phyloP scores from a whole-genome alignment of 768 basidiomycete genomes.

The Mycena maculata region DNA sequence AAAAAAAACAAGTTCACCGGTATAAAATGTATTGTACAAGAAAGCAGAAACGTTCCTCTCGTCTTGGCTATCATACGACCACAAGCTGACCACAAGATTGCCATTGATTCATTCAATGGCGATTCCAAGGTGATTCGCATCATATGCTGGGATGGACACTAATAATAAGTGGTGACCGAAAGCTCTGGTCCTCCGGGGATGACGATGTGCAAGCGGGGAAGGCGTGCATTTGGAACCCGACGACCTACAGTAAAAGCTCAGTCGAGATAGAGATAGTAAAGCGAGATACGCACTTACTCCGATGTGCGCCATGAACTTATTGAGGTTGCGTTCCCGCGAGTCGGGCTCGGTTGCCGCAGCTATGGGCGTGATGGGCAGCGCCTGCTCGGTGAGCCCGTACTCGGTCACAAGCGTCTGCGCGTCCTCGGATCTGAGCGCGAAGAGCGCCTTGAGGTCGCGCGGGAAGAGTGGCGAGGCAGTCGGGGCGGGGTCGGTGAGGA shows the following conservation, averaged over 20 bases:
- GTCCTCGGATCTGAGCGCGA: slow-evolving; percentile 54
- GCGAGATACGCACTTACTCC: slow-evolving; percentile 49
- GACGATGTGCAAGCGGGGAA: slow-evolving; percentile 34
- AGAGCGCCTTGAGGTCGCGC: slow-evolving; percentile 56
- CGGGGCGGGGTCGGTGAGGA: slow-evolving; percentile 40
- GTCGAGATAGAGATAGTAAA: slow-evolving; percentile 10
- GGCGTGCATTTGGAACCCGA: slow-evolving; percentile 50
- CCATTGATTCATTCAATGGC: no score
- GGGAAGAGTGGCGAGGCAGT: slow-evolving; percentile 61
- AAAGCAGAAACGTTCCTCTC: no score
- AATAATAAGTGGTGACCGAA: slow-evolving; percentile 45
- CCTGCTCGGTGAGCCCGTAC: slow-evolving; percentile 53
- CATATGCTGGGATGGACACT: slow-evolving; percentile 23
- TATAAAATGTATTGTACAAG: no score
- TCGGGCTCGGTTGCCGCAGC: slow-evolving; percentile 26
- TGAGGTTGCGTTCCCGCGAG: slow-evolving; percentile 52
- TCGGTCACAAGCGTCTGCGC: slow-evolving; percentile 56
- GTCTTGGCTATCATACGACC: background rate
- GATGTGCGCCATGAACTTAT: slow-evolving; percentile 60
- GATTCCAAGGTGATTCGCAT: no score
- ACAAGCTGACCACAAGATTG: no score
- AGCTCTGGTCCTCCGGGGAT: slow-evolving; percentile 39
- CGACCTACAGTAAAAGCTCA: slow-evolving; percentile 6
- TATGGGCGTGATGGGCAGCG: slow-evolving; percentile 32
- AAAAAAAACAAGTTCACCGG: no score